Evolutionary conservation across 306 rosid species (phyloP).

Genomic region (Alnus rubra): DNA sequence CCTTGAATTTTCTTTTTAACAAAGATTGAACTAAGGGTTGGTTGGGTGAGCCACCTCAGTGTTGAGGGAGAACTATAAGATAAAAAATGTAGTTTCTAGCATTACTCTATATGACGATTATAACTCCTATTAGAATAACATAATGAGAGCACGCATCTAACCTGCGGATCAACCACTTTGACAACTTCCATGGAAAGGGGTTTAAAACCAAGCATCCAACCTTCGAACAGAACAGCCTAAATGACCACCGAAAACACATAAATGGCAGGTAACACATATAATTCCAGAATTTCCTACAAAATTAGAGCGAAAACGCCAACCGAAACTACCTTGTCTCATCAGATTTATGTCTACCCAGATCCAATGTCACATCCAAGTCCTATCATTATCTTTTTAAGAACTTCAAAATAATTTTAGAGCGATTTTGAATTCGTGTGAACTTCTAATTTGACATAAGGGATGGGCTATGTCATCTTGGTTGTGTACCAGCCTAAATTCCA

Average conservation of each 20-base stretch:
- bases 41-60: too few relatives aligned
- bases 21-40: too few relatives aligned
- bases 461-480: neutral
- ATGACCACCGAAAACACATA: constrained; percentile 31
- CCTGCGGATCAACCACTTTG: constrained; percentile 81
- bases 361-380: constrained; percentile 11
- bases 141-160: constrained; percentile 26
- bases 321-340: neutral
- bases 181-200: constrained; percentile 72
- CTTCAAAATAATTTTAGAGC: neutral
- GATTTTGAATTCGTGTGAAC: constrained; percentile 2
- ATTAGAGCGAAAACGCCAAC: constrained; percentile 9
- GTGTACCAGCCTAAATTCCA: constrained; percentile 1
- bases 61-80: too few relatives aligned
- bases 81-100: too few relatives aligned
- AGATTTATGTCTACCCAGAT: neutral
- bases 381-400: neutral
- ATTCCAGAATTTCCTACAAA: neutral
- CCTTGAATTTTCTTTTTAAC: too few relatives aligned
- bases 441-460: constrained; percentile 9
- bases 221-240: constrained; percentile 86
- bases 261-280: neutral
- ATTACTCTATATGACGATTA: neutral
- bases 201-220: constrained; percentile 99
- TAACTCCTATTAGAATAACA: constrained; percentile 12